Evolutionary conservation across 768 basidiomycete genomes (phyloP), one percentile per base, ranked within the genome.

Genomic region (Podaxis carcinomalis): DNA sequence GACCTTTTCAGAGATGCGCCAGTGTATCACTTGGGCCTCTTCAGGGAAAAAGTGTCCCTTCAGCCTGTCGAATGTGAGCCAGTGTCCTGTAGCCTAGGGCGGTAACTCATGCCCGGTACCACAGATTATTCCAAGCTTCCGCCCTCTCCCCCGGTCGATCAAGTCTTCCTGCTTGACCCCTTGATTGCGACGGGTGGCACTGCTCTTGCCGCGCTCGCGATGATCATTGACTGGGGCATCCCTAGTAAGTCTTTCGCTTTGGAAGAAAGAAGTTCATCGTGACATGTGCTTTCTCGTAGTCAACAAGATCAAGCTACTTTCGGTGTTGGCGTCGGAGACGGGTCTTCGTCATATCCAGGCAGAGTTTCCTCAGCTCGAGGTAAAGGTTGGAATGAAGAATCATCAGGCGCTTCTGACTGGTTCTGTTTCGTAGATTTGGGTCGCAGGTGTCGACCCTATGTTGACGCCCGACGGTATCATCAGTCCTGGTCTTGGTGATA

Each of bases 181-280:
- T 75, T 98, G 35, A 88, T 98, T 67, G 96, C 96, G 0, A 98
- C 96, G 2, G 96, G 95, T 55, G 92, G 93, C 10, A 98, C 96
- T 3, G 93, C 92, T 2, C 81, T 83, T 63, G 95, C 96, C 16
- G 95, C 95, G 7, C 71, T 98, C 58, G 68, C 82, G 54, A 98
- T 97, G 93, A 80, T 96, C 56, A 67, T 80, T 1, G 93, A 93
- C 57, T 93, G 91, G 92, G 91, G 92, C 28, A 80, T 92, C 66
- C 78, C 87, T 14, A 61, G 92, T 90, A 65, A 64, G 82, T 68
- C 14, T 28, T 27, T 52, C 16, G 46, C 16, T 51, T 28, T 51
- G 23, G 28, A n/a, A 54, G 37, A 21, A 37, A 14, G 14, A 35
- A 36, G 44, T 7, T n/a, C 35, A 28, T 44, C 14, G 9, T 14